Evolutionary conservation across 208 protist species (phyloP).

Genomic region (Trypanosomatidae sp.): DNA sequence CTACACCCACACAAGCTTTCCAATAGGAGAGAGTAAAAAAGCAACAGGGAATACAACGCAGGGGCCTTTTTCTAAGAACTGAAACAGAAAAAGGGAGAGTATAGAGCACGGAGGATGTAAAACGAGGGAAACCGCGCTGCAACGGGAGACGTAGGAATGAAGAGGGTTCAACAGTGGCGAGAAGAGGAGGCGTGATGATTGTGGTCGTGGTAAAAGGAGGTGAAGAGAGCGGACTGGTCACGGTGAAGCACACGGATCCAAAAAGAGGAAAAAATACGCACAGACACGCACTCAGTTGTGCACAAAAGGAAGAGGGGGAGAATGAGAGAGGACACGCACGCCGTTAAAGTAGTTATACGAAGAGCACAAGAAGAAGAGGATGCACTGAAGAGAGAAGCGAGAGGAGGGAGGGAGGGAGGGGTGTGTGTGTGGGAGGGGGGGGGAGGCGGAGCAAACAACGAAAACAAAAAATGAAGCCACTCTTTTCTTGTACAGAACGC

Average conservation of each 20-base stretch:
- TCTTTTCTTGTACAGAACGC: not conserved
- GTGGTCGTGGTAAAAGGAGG: not conserved
- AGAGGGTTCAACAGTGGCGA: not conserved
- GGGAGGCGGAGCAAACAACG: no score
- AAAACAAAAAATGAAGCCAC: constrained; percentile 7
- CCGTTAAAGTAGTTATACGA: not conserved
- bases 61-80: not conserved
- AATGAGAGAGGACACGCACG: not conserved
- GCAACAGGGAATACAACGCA: not conserved
- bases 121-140: not conserved
- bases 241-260: not conserved
- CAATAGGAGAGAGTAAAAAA: not conserved
- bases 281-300: not conserved
- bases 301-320: not conserved
- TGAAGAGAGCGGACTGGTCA: not conserved
- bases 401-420: not conserved
- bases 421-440: no score
- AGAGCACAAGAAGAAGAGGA: not conserved
- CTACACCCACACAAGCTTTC: not conserved
- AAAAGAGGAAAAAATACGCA: not conserved
- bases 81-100: not conserved
- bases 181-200: not conserved
- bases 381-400: not conserved
- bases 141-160: not conserved
- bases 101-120: not conserved